Percentiles rank a stretch among this genome's conserved stretches.
phyloP scores from a whole-genome alignment of 192 early-diverging fungal genomes.

The Coemansia sp. region DNA sequence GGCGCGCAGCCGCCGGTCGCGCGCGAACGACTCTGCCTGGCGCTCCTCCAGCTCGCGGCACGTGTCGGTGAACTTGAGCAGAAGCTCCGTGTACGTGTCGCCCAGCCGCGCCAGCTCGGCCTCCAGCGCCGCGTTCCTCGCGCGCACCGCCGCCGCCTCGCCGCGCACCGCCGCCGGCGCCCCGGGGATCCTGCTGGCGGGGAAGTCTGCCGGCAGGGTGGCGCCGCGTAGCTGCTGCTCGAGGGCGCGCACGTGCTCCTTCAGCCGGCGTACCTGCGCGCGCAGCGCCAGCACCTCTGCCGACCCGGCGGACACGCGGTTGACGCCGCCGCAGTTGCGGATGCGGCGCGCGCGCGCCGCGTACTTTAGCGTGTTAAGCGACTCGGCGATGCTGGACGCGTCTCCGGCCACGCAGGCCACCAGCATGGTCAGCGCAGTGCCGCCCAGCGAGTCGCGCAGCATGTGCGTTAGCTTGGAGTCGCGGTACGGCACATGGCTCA shows the following conservation, averaged over 20 bases:
- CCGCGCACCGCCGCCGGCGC: slow-evolving; percentile 25
- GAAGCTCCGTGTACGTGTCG: slow-evolving; percentile 56
- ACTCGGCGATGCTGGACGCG: slow-evolving; percentile 83
- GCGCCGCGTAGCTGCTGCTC: slow-evolving; percentile 16
- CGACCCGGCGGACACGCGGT: slow-evolving; percentile 44
- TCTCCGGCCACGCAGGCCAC: slow-evolving; percentile 92
- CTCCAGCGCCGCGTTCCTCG: slow-evolving; percentile 50
- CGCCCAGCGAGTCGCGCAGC: slow-evolving; percentile 94
- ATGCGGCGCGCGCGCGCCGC: slow-evolving; percentile 96
- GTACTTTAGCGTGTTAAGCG: slow-evolving; percentile 93
- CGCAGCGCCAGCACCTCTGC: slow-evolving; percentile 69
- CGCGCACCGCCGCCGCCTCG: slow-evolving; percentile 15
- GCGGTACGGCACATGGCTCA: slow-evolving; percentile 87
- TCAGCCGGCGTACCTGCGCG: slow-evolving; percentile 61
- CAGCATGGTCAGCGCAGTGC: slow-evolving; percentile 92
- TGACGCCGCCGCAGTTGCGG: slow-evolving; percentile 84
- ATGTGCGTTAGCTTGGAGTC: slow-evolving; percentile 96
- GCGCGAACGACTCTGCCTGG: slow-evolving; percentile 46
- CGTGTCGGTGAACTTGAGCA: slow-evolving; percentile 55
- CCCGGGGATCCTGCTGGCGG: slow-evolving; percentile 21
- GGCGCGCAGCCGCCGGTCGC: slow-evolving; percentile 52
- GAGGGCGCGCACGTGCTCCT: slow-evolving; percentile 53
- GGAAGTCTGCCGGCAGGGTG: background rate
- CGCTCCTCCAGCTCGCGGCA: slow-evolving; percentile 54
- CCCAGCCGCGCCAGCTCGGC: slow-evolving; percentile 52